Conservation (phyloP, 1,284 basidiomycete species). For the Tranzscheliella williamsii region DNA sequence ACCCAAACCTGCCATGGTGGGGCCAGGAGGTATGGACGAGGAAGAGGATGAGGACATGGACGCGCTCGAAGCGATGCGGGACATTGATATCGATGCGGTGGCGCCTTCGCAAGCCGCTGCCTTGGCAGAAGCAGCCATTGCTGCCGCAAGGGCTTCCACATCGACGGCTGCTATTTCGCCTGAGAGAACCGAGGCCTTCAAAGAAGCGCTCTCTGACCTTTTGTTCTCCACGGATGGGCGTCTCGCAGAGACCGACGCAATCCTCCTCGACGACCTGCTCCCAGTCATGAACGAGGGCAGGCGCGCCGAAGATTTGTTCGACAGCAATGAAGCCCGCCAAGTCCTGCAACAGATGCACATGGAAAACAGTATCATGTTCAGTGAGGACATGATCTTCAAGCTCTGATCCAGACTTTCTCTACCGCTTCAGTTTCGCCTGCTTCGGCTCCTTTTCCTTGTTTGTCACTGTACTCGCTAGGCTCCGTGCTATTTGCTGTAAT, state of each 20-base stretch:
- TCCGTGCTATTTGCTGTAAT: no score
- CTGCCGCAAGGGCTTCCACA: background rate
- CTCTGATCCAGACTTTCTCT: slow-evolving; percentile 11
- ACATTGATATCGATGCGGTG: slow-evolving; percentile 27
- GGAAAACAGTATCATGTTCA: slow-evolving; percentile 81
- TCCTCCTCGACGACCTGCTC: slow-evolving; percentile 74
- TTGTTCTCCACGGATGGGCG: slow-evolving; percentile 63
- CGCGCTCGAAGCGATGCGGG: slow-evolving; percentile 46
- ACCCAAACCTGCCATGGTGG: slow-evolving; percentile 21
- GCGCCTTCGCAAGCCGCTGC: slow-evolving; percentile 11
- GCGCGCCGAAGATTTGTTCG: slow-evolving; percentile 72
- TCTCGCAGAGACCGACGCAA: slow-evolving; percentile 68
- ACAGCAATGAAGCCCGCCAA: slow-evolving; percentile 74
- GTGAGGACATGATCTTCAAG: slow-evolving; percentile 35
- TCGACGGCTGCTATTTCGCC: slow-evolving; percentile 12
- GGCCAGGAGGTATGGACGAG: slow-evolving; percentile 30
- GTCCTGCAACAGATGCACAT: slow-evolving; percentile 70
- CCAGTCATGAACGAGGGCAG: slow-evolving; percentile 79
- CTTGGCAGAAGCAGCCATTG: slow-evolving; percentile 1
- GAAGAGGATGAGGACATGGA: slow-evolving; percentile 31
- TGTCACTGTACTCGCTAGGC: no score
- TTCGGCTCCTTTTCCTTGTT: no score
- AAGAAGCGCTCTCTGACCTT: slow-evolving; percentile 70
- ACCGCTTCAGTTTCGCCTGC: no score
- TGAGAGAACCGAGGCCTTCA: slow-evolving; percentile 39